Percentiles rank a stretch among this genome's conserved stretches.
phyloP scores from a whole-genome alignment of 2,329 filamentous ascomycete genomes.

The Thielaviopsis populi region DNA sequence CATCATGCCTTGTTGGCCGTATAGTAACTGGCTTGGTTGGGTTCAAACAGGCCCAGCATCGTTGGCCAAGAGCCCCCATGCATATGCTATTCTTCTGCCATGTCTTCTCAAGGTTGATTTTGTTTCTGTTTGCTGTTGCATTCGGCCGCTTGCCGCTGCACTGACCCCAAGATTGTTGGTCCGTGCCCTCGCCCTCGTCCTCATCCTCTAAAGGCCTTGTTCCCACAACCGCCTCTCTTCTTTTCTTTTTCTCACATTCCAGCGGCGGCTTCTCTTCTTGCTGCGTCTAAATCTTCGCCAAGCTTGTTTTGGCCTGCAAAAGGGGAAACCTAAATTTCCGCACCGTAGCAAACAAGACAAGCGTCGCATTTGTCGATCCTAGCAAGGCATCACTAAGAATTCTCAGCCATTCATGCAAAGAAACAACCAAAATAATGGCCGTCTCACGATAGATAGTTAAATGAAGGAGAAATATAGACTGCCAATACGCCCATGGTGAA shows the following conservation, averaged over 20 bases:
- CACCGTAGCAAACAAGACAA: too few relatives aligned
- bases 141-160: slow-evolving; percentile 1
- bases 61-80: too few relatives aligned
- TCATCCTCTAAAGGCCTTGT: not conserved
- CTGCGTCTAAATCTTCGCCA: not conserved
- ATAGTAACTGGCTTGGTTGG: too few relatives aligned
- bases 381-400: not conserved
- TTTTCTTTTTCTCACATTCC: not conserved
- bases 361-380: not conserved
- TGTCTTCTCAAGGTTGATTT: slow-evolving; percentile 9
- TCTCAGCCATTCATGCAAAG: not conserved
- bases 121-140: slow-evolving; percentile 5
- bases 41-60: not conserved
- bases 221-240: not conserved
- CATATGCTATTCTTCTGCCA: not conserved
- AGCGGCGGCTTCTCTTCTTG: not conserved
- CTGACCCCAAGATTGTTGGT: slow-evolving; percentile 2
- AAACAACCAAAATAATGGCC: not conserved
- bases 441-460: too few relatives aligned
- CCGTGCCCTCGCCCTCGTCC: not conserved
- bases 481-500: too few relatives aligned
- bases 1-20: not conserved
- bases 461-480: too few relatives aligned
- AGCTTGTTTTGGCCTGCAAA: not conserved
- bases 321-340: too few relatives aligned